These are phyloP conservation scores for Allium cepa DNA, from an alignment of 106 monocot genomes.

Conservation along the genomic window DNA sequence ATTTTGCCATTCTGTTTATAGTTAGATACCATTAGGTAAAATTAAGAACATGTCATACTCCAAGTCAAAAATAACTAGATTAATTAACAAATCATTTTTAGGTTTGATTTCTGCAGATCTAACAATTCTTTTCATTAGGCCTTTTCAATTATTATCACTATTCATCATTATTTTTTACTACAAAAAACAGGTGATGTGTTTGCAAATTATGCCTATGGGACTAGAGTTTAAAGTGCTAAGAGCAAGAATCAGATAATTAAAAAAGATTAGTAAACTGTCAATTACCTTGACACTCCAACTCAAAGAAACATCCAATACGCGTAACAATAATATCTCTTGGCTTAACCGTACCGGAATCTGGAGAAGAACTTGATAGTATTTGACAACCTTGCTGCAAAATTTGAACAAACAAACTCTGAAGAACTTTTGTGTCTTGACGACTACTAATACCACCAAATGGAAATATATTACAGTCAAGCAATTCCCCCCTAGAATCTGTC, in stretches of 20 bases:
- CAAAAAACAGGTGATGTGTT: too few relatives aligned
- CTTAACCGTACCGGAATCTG: conserved; percentile 29
- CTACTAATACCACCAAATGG: conserved; percentile 95
- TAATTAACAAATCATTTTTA: too few relatives aligned
- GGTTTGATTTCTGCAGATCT: too few relatives aligned
- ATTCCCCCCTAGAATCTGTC: conserved; percentile 90
- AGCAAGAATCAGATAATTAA: too few relatives aligned
- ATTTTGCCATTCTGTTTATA: conserved; percentile 87
- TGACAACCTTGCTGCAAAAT: conserved; percentile 82
- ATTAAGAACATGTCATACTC: too few relatives aligned
- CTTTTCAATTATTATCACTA: too few relatives aligned
- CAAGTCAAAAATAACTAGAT: too few relatives aligned
- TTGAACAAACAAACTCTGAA: conserved; percentile 90
- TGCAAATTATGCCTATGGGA: too few relatives aligned
- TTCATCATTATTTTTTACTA: too few relatives aligned
- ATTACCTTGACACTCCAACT: conserved; percentile 97
- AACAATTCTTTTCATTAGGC: too few relatives aligned
- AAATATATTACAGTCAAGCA: conserved; percentile 79
- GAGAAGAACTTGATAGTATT: conserved; percentile 52
- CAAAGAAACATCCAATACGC: conserved; percentile 82
- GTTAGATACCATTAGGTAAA: background rate
- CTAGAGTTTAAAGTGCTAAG: too few relatives aligned
- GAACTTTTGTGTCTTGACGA: conserved; percentile 88
- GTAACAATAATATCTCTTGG: conserved; percentile 77
- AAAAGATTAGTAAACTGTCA: background rate